A percentile compares a stretch with the other conserved stretches of the same genome.
These are phyloP conservation scores for Pholiota conissans DNA, from an alignment of 768 basidiomycete species.

Conservation along the genomic window DNA sequence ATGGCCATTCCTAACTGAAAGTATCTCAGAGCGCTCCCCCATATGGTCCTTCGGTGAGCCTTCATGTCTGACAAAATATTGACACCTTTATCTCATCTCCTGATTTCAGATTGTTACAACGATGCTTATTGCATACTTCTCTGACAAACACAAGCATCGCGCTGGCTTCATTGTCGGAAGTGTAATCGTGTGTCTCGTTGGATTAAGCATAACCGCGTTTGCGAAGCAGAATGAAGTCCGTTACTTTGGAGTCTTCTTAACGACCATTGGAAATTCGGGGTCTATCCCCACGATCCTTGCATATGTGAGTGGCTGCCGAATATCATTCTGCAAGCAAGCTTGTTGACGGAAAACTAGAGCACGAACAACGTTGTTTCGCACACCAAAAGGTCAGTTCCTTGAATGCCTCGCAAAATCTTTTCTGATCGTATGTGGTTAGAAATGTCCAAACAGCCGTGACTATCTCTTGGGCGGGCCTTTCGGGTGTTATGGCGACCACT, in stretches of 20 bases:
- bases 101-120: constrained; percentile 34
- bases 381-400: constrained; percentile 34
- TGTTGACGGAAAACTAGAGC: constrained; percentile 20
- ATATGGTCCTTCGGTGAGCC: constrained; percentile 41
- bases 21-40: constrained; percentile 42
- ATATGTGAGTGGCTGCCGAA: constrained; percentile 29
- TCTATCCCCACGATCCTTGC: constrained; percentile 45
- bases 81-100: background rate
- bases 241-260: constrained; percentile 47
- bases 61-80: background rate
- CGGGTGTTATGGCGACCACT: constrained; percentile 44
- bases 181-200: constrained; percentile 36
- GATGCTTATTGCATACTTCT: constrained; percentile 45
- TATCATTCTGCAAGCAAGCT: background rate
- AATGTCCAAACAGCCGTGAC: constrained; percentile 41
- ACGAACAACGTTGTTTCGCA: constrained; percentile 51
- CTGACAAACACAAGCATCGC: constrained; percentile 44
- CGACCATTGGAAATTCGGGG: constrained; percentile 42
- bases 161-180: constrained; percentile 41
- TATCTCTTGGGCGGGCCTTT: constrained; percentile 40
- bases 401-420: background rate
- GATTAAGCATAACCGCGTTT: constrained; percentile 38
- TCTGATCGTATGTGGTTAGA: background rate
- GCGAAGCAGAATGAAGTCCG: constrained; percentile 34
- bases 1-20: constrained; percentile 1